Conservation (phyloP, 2,329 filamentous ascomycete species). For the Colletotrichum godetiae region DNA sequence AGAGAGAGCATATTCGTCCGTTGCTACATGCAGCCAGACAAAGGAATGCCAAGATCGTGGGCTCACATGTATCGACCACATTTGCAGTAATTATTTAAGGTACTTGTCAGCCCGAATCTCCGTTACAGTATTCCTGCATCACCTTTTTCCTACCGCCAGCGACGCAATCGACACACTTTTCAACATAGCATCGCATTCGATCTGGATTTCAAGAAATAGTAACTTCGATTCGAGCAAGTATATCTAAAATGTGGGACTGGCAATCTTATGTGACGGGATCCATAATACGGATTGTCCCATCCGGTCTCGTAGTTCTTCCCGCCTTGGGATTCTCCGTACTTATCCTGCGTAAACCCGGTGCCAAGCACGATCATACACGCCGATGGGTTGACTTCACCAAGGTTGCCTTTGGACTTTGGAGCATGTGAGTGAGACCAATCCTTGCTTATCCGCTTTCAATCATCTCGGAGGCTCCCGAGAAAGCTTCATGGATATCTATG, state of each 20-base stretch:
- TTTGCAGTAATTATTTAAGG: neutral
- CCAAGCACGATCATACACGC: slow-evolving; percentile 9
- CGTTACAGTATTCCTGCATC: neutral
- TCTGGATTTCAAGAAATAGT: neutral
- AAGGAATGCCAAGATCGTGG: neutral
- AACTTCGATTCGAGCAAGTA: neutral
- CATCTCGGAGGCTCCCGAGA: too few relatives aligned
- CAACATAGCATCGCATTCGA: neutral
- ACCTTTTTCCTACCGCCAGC: neutral
- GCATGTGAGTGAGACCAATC: neutral
- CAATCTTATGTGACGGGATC: neutral
- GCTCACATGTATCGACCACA: neutral
- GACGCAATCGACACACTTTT: neutral
- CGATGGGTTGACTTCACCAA: slow-evolving; percentile 17
- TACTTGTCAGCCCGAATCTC: neutral
- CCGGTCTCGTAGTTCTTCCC: neutral
- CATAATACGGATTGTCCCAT: neutral
- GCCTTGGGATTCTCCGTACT: neutral
- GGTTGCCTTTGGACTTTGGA: neutral
- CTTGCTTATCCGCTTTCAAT: too few relatives aligned
- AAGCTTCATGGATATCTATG: too few relatives aligned
- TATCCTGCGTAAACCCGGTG: slow-evolving; percentile 4
- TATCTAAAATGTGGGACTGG: neutral
- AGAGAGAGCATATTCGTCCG: neutral
- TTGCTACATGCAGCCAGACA: neutral